Evolutionary conservation across 148 eudicot species (phyloP).

Genomic region (Suaeda aralocaspica): DNA sequence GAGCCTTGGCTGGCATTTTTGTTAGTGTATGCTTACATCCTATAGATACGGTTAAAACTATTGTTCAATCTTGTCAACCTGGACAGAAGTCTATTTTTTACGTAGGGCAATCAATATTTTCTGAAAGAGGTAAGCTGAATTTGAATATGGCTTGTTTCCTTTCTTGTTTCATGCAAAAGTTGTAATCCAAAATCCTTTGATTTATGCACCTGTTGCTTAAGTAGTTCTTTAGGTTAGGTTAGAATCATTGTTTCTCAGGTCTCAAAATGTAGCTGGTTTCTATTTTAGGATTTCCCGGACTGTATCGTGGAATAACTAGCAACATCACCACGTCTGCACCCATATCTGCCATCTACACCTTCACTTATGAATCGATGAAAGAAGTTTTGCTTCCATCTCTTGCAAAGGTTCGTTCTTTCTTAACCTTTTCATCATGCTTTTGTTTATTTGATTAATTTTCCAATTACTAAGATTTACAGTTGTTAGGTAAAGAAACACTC

Average conservation of each 20-base stretch:
- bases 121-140: constrained; percentile 70
- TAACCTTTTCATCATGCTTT: background rate
- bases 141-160: background rate
- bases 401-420: constrained; percentile 47
- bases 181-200: background rate
- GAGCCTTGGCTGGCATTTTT: constrained; percentile 85
- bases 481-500: background rate
- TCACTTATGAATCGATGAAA: constrained; percentile 87
- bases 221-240: background rate
- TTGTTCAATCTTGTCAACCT: constrained; percentile 69
- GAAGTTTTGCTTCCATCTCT: constrained; percentile 73
- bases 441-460: background rate
- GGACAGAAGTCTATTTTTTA: constrained; percentile 53
- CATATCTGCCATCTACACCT: constrained; percentile 90
- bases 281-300: constrained; percentile 65
- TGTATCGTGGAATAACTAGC: constrained; percentile 90
- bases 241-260: too few relatives aligned
- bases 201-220: background rate
- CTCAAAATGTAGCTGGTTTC: too few relatives aligned
- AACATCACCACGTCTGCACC: constrained; percentile 92
- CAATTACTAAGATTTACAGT: background rate
- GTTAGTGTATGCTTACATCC: constrained; percentile 96
- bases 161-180: background rate
- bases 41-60: constrained; percentile 84
- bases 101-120: constrained; percentile 66